Conservation (phyloP, 2,329 filamentous ascomycete genomes). For the Daldinia sp. region DNA sequence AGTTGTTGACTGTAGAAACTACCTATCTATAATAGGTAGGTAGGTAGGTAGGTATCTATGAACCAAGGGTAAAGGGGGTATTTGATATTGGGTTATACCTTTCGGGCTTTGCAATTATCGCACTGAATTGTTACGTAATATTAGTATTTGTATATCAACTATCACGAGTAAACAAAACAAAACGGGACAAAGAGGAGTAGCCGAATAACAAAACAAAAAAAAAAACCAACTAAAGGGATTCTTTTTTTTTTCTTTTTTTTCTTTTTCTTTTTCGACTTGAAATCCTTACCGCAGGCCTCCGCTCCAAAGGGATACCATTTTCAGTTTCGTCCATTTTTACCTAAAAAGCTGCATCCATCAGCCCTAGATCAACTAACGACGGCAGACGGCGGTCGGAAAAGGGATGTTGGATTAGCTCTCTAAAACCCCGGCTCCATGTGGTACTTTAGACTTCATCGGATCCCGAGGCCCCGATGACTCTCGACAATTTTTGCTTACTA, state of each 20-base stretch:
- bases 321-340: constrained; percentile 39
- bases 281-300: constrained; percentile 40
- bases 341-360: constrained; percentile 1
- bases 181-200: neutral
- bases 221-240: neutral
- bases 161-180: neutral
- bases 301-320: constrained; percentile 32
- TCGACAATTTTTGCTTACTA: neutral
- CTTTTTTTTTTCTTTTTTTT: too few relatives aligned
- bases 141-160: neutral
- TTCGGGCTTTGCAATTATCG: constrained; percentile 43
- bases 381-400: neutral
- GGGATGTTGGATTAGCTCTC: constrained; percentile 6
- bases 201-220: neutral
- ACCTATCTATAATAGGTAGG: too few relatives aligned
- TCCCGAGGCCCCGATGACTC: constrained; percentile 35
- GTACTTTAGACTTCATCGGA: constrained; percentile 16
- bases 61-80: too few relatives aligned
- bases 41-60: too few relatives aligned
- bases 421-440: neutral
- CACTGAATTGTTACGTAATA: constrained; percentile 31
- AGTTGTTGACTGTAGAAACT: too few relatives aligned
- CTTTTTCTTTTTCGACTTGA: too few relatives aligned
- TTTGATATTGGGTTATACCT: constrained; percentile 29
- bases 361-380: neutral